phyloP scores from a whole-genome alignment of 129 eudicot genomes.

The Arctium lappa region DNA sequence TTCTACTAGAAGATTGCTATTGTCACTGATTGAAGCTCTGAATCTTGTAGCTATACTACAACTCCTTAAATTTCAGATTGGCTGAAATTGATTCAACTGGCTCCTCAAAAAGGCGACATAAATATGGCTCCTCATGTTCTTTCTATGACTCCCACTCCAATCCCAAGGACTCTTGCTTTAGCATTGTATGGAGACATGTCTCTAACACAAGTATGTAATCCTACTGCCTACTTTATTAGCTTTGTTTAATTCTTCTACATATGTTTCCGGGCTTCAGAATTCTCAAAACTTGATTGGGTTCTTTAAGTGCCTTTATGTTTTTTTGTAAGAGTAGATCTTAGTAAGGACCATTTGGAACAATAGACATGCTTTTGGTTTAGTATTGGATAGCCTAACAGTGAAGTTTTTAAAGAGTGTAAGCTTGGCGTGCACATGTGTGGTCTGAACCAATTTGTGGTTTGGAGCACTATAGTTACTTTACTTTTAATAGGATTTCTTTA shows the following conservation, averaged over 20 bases:
- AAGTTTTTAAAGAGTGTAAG: not conserved
- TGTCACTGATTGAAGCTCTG: constrained; percentile 6
- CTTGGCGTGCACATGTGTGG: not conserved
- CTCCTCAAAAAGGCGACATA: constrained; percentile 35
- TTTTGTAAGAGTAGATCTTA: not conserved
- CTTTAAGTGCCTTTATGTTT: not conserved
- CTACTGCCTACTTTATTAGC: constrained; percentile 11
- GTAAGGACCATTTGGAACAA: not conserved
- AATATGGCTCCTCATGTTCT: constrained; percentile 96
- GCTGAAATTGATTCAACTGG: constrained; percentile 36
- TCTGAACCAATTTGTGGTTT: not conserved
- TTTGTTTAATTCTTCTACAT: not conserved
- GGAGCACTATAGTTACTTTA: not conserved
- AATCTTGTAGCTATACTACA: constrained; percentile 61
- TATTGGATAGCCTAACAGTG: not conserved
- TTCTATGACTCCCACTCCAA: constrained; percentile 98
- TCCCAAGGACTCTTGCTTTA: constrained; percentile 96
- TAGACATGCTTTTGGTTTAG: not conserved
- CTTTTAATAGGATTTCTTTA: not conserved
- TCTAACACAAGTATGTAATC: constrained; percentile 74
- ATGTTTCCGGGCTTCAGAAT: not conserved
- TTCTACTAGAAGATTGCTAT: not conserved
- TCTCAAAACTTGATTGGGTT: not conserved
- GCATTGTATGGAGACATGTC: constrained; percentile 97
- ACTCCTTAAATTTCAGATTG: constrained; percentile 43